Evolutionary conservation across 75 land plant genomes (phyloP).

Genomic region (Larix kaempferi): DNA sequence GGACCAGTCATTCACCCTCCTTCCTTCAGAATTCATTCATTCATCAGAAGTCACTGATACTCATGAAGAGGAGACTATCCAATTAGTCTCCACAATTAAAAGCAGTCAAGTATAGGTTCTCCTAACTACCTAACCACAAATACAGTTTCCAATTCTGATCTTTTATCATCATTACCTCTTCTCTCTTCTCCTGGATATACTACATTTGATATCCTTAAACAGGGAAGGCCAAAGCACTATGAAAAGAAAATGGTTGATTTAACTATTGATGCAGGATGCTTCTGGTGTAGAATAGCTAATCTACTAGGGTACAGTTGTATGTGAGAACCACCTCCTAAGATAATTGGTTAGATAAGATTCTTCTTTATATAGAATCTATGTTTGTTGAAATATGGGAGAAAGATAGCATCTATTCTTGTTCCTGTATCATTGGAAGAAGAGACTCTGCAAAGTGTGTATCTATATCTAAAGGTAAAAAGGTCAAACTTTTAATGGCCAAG

Average conservation of each 20-base stretch:
- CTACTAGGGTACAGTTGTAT: not conserved
- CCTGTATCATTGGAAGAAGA: too few relatives aligned
- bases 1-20: conserved; percentile 46
- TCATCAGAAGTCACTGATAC: conserved; percentile 8
- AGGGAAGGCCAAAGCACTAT: not conserved
- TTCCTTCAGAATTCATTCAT: conserved; percentile 23
- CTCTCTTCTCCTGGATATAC: not conserved
- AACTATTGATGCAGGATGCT: not conserved
- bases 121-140: not conserved
- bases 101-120: conserved; percentile 9
- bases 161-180: not conserved
- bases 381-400: not conserved
- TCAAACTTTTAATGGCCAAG: too few relatives aligned
- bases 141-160: not conserved
- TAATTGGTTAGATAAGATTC: not conserved
- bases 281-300: not conserved
- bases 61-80: conserved; percentile 25
- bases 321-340: not conserved
- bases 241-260: not conserved
- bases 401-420: too few relatives aligned
- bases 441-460: too few relatives aligned
- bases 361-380: not conserved
- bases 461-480: too few relatives aligned
- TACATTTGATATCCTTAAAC: not conserved
- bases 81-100: conserved; percentile 31